Percentiles rank a stretch among this genome's conserved stretches.
phyloP scores from a whole-genome alignment of 495 filamentous ascomycete species.

The Aspergillus wentii region DNA sequence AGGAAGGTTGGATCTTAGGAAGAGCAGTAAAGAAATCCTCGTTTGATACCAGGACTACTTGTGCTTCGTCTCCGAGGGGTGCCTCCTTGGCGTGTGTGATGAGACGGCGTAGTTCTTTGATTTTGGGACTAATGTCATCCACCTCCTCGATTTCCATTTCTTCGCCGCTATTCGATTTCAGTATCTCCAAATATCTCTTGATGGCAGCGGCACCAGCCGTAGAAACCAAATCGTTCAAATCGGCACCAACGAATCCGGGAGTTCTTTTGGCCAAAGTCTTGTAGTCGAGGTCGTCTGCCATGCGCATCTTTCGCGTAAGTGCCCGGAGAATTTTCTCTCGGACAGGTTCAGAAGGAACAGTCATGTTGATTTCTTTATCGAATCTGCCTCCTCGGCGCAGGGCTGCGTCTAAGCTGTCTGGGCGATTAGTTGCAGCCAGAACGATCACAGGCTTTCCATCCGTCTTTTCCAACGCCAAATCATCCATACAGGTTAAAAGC shows the following conservation, averaged over 20 bases:
- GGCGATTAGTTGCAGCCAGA: conserved; percentile 88
- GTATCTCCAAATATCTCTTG: conserved; percentile 50
- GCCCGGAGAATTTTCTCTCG: conserved; percentile 80
- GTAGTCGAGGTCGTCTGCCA: conserved; percentile 73
- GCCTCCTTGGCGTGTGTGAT: conserved; percentile 48
- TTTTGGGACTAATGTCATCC: conserved; percentile 34
- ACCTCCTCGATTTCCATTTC: conserved; percentile 50
- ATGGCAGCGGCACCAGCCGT: conserved; percentile 65
- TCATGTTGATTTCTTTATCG: conserved; percentile 89
- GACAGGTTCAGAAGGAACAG: conserved; percentile 82
- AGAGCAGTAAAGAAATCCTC: conserved; percentile 73
- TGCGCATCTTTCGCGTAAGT: conserved; percentile 62
- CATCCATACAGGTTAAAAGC: conserved; percentile 83
- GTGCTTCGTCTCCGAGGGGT: conserved; percentile 37
- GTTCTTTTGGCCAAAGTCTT: conserved; percentile 79
- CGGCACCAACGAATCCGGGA: conserved; percentile 93
- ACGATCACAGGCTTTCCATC: conserved; percentile 89
- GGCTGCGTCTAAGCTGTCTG: conserved; percentile 84
- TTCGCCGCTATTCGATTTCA: conserved; percentile 44
- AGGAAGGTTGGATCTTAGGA: conserved; percentile 83
- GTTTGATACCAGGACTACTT: conserved; percentile 48
- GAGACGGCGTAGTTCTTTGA: conserved; percentile 48
- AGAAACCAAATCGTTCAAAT: conserved; percentile 77
- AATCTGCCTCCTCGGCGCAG: conserved; percentile 83
- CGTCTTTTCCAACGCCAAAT: conserved; percentile 74